Percentiles rank a stretch among this genome's conserved stretches.
Evolutionary conservation across 116 monocot species (phyloP).

Genomic region (Papilionanthe hybrid): DNA sequence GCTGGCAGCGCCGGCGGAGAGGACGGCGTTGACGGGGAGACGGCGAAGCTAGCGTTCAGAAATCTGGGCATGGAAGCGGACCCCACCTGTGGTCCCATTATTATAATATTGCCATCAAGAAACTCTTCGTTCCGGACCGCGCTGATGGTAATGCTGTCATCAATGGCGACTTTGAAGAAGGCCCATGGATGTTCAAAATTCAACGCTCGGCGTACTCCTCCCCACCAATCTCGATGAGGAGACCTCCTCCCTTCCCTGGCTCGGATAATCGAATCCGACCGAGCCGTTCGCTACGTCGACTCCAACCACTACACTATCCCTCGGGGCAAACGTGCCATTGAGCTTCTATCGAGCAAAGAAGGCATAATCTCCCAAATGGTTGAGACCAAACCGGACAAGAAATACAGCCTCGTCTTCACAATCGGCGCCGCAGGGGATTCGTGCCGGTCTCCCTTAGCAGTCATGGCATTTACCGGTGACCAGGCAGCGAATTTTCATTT

Average conservation of each 20-base stretch:
- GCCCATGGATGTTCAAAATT: slow-evolving; percentile 87
- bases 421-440: slow-evolving; percentile 65
- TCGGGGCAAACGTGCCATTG: slow-evolving; percentile 79
- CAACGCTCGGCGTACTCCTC: slow-evolving; percentile 70
- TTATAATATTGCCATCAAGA: too few relatives aligned
- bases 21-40: too few relatives aligned
- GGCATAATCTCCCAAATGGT: slow-evolving; percentile 97
- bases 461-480: slow-evolving; percentile 90
- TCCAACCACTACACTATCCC: slow-evolving; percentile 81
- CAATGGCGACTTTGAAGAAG: slow-evolving; percentile 91
- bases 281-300: slow-evolving; percentile 85
- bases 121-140: too few relatives aligned
- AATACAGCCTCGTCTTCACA: slow-evolving; percentile 68
- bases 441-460: slow-evolving; percentile 72
- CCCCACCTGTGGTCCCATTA: too few relatives aligned
- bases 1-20: too few relatives aligned
- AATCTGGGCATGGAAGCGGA: too few relatives aligned
- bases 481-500: slow-evolving; percentile 75
- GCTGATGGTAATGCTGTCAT: slow-evolving; percentile 56
- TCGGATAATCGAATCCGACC: slow-evolving; percentile 93
- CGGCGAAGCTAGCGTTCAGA: too few relatives aligned
- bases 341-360: slow-evolving; percentile 93
- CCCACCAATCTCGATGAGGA: slow-evolving; percentile 82
- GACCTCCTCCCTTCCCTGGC: slow-evolving; percentile 57
- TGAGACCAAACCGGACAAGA: slow-evolving; percentile 56